Evolutionary conservation across 495 filamentous ascomycete species (phyloP).

Genomic region (Podospora tetraspora): DNA sequence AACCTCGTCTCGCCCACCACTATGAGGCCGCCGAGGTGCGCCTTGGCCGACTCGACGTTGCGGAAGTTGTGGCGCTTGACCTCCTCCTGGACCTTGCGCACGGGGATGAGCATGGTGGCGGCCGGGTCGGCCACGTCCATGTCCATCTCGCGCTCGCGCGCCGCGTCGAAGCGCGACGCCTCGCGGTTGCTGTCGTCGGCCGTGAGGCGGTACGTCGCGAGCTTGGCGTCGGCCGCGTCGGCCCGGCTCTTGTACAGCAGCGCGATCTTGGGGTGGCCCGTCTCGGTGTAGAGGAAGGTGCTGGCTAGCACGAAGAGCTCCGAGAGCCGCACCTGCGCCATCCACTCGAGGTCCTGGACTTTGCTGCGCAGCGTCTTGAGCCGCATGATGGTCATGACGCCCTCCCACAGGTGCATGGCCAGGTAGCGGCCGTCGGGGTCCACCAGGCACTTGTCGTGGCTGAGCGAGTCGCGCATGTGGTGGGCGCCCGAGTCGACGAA

Average conservation of each 20-base stretch:
- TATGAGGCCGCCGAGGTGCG: conserved; percentile 62
- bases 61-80: conserved; percentile 49
- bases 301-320: conserved; percentile 83
- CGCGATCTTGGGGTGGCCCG: conserved; percentile 71
- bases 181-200: conserved; percentile 44
- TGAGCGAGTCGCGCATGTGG: conserved; percentile 71
- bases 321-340: conserved; percentile 67
- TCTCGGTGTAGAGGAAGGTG: conserved; percentile 70
- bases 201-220: conserved; percentile 52
- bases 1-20: conserved; percentile 82
- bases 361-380: conserved; percentile 50
- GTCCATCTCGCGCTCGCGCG: conserved; percentile 44
- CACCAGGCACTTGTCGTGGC: conserved; percentile 68
- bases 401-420: conserved; percentile 84
- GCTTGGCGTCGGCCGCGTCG: conserved; percentile 55
- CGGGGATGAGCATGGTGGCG: conserved; percentile 77
- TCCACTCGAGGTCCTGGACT: conserved; percentile 55
- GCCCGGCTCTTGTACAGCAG: conserved; percentile 74
- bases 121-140: conserved; percentile 64
- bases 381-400: conserved; percentile 69
- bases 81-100: conserved; percentile 52
- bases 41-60: conserved; percentile 42
- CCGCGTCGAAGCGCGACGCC: conserved; percentile 42
- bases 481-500: conserved; percentile 67
- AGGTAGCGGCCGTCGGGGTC: conserved; percentile 80